Base-by-base conservation (phyloP, 495 filamentous ascomycete species). In the Aeminium ludgeri region DNA sequence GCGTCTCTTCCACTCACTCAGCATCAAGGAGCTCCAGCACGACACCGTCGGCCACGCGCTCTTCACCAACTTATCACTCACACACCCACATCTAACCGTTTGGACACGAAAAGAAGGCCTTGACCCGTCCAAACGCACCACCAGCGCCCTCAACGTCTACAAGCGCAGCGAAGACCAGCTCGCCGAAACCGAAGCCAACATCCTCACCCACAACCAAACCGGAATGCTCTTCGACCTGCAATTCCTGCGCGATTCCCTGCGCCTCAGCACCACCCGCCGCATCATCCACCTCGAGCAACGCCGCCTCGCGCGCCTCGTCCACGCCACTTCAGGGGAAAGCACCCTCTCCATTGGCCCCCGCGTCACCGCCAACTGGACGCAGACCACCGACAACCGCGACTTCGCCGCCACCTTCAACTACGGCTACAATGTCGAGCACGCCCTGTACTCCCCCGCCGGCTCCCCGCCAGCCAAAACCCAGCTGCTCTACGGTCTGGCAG, bases 1-100 rank as follows among this genome's bases (percentile, higher is more conserved):
- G 29, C 32, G 25, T 6, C 15, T 35, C 13, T 53, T 46, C 31
- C 36, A 43, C 34, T 52, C 37, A 19, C 42, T 52, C 12, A 33
- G 34, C 29, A 20, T 52, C 13, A 48, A 46, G 25, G 49, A 52
- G 34, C 42, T 52, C 20, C 49, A 52, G 31, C 20, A 46, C 40
- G 52, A 52, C 17, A 55, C 52, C 13, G 31, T 55, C 18, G 40
- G 40, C 16, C 49, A 52, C 34, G 31, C 31, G 10, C 41, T 55
- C 11, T 55, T 44, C 46, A 49, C 49, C 6, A 35, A 43, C 10
- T 30, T 55, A 13, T 52, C 52, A 27, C 25, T 38, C 15, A 28
- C 39, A 2, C 52, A 55, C 30, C 52, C 52, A 2, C 38, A 45
- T 29, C 6, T 28, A 10, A 43, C 38, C 2, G 2, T 2, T 1